Conservation (phyloP, 768 basidiomycete genomes). For the Tremella mesenterica region DNA sequence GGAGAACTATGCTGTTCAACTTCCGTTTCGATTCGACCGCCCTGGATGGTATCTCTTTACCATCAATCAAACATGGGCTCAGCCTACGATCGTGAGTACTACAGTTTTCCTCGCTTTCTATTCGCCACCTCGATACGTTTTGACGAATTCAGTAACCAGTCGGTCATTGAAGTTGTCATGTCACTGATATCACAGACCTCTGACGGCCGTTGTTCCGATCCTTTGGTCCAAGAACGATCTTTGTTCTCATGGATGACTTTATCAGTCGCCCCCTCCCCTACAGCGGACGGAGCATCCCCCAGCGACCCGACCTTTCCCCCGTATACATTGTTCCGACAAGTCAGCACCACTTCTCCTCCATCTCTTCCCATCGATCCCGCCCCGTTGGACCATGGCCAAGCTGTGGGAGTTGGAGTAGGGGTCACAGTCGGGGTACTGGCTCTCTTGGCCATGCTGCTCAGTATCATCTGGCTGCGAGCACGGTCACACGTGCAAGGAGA, state of each 20-base stretch:
- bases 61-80: conserved; percentile 39
- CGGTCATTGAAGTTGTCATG: too few relatives aligned
- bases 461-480: conserved; percentile 30
- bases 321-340: conserved; percentile 29
- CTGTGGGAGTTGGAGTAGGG: conserved; percentile 30
- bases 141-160: neutral
- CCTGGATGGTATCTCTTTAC: conserved; percentile 43
- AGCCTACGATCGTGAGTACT: conserved; percentile 34
- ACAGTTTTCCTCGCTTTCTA: neutral
- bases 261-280: conserved; percentile 30
- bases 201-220: conserved; percentile 12
- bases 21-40: conserved; percentile 31
- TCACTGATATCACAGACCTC: conserved; percentile 7
- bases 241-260: conserved; percentile 38
- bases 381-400: conserved; percentile 14
- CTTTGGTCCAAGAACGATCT: conserved; percentile 17
- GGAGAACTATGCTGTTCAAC: conserved; percentile 19
- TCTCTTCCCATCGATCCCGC: conserved; percentile 30
- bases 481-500: conserved; percentile 25
- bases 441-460: conserved; percentile 15
- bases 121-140: neutral
- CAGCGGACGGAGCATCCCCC: conserved; percentile 13
- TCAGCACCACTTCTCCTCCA: conserved; percentile 22
- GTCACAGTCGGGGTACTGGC: conserved; percentile 29
- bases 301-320: conserved; percentile 16